Percentiles rank a stretch among this genome's conserved stretches.
These are phyloP conservation scores for Epichloe uncinata DNA, from an alignment of 2,329 filamentous ascomycete species.

Conservation along the genomic window DNA sequence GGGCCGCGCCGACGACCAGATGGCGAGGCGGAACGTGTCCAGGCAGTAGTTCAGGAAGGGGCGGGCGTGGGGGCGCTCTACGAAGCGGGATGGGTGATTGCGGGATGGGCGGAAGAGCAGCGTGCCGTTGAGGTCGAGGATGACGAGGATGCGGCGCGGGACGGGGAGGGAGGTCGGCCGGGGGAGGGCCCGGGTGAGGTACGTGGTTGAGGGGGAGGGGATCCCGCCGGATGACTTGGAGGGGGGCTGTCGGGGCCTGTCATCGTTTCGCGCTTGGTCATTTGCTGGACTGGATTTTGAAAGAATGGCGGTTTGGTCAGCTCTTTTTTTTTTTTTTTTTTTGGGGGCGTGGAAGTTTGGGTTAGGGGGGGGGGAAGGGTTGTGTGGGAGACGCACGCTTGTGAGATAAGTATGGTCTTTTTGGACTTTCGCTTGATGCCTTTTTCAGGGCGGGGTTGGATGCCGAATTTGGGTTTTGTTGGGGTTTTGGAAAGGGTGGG, in stretches of 20 bases:
- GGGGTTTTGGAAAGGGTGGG: background rate
- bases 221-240: constrained; percentile 38
- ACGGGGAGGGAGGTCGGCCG: constrained; percentile 26
- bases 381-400: background rate
- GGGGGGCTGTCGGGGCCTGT: constrained; percentile 9
- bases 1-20: constrained; percentile 80
- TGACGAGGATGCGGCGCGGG: constrained; percentile 57
- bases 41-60: constrained; percentile 64
- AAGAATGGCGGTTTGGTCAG: too few relatives aligned
- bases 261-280: too few relatives aligned
- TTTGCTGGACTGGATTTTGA: background rate
- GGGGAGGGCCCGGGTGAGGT: constrained; percentile 41
- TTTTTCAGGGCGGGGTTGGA: background rate
- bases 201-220: constrained; percentile 49
- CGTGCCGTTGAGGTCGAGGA: constrained; percentile 90
- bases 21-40: constrained; percentile 61
- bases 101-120: constrained; percentile 57
- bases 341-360: background rate
- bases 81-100: constrained; percentile 35
- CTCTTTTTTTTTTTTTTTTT: background rate
- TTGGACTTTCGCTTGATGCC: constrained; percentile 1
- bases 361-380: background rate
- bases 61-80: constrained; percentile 48
- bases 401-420: too few relatives aligned
- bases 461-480: background rate